Evolutionary conservation across 1,139 yeast genomes (phyloP), one percentile per base, ranked within the genome.

Genomic region (Hemisphaericaspora lyxosophila): DNA sequence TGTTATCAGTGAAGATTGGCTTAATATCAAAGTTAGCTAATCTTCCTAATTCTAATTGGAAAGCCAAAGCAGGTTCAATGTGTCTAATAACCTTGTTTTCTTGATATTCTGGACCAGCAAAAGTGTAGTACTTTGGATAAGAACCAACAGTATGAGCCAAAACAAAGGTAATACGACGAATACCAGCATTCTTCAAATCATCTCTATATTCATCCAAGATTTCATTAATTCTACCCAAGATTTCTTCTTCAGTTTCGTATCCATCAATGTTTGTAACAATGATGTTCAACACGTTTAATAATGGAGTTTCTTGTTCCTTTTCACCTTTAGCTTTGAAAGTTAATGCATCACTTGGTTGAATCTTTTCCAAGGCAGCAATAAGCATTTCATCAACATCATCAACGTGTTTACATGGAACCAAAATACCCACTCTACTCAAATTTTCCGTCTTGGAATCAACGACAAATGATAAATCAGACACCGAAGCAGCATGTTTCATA

Each of bases 51-150:
- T 92, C 98, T 54, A 92, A 77, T 71, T 92, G 98, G 85, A 83
- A 92, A 40, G 98, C 98, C 56, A 92, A 75, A 32, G 98, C 97
- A 23, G 98, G 98, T 66, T 92, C 98, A 55, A 92, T 88, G 60
- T 92, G 97, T 71, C 98, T 90, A 61, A 92, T 87, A 26, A 90
- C 90, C 67, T 84, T 80, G 68, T 92, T 95, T 65, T 85, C 94
- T 31, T 54, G 53, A 62, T 85, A 92, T 28, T 76, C 77, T 36
- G 96, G 95, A 45, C 94, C 96, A 55, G 87, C 86, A 75, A 86
- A 94, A 29, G 98, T 92, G 69, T 84, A 94, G 71, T 92, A 92
- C 64, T 85, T 86, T 53, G 98, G 98, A 67, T 92, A 89, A 34
- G 84, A 64, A 49, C 97, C 97, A 55, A 82, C 80, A 37, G 74